Evolutionary conservation across 1,284 basidiomycete species (phyloP), one percentile per base, ranked within the genome.

Genomic region (Apiotrichum akiyoshidainum): DNA sequence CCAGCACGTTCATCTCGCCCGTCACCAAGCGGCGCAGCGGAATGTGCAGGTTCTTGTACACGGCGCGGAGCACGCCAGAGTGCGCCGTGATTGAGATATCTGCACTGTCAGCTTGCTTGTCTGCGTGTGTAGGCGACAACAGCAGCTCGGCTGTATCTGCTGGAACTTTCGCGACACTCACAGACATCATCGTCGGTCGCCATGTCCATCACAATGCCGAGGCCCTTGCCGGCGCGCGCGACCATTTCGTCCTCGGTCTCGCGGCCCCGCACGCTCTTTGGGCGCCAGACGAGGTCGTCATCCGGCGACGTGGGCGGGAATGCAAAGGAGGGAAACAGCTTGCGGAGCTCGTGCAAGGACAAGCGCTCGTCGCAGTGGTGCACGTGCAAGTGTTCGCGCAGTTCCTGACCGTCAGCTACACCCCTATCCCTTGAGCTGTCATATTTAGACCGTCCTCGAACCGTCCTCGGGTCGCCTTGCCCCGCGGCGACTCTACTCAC

Each of bases 1-100:
- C 69, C 8, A 72, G 57, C 22, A 72, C 65, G 58, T 71, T 70
- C 70, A 72, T 72, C 63, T 72, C 68, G 13, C 69, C 68, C 21
- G 68, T 66, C 17, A 50, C 53, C 7, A 71, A 47, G 10, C 57
- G 57, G 39, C 62, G 61, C 7, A 60, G 39, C 14, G 64, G 62
- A 7, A 69, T 63, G 34, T 65, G 62, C 16, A 72, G 62, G 34
- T 63, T 62, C 59, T 64, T 67, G 59, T 64, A 68, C 35, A 72
- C 56, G 8, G 68, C 68, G 49, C 71, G 50, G 12, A 72, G 39
- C 14, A 66, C 53, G 14, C 68, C 69, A 5, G 67, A 67, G 63
- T 73, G 71, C 1, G 69, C 55, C 7, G 71, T 71, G 5, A 73
- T n/a, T 37, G 66, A 68, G 42, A 61, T 33, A 34, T 52, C 59